phyloP scores from a whole-genome alignment of 257 asterid species.

The Solanum commersonii region DNA sequence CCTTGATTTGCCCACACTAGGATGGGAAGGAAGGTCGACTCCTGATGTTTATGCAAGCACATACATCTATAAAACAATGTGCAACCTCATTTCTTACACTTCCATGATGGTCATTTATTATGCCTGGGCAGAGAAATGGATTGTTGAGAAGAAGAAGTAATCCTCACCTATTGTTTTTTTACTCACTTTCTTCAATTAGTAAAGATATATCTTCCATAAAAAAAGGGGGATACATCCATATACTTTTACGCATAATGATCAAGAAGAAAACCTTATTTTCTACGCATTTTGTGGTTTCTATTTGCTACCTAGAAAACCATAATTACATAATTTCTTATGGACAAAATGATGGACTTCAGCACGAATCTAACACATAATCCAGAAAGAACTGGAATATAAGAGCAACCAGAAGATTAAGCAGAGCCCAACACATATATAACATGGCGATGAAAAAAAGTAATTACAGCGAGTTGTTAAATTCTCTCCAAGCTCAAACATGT shows the following conservation, averaged over 20 bases:
- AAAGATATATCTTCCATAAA: neutral
- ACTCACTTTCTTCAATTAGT: neutral
- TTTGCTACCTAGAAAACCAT: neutral
- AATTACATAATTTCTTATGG: neutral
- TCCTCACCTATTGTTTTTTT: neutral
- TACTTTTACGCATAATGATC: neutral
- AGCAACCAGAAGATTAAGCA: neutral
- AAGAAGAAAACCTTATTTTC: neutral
- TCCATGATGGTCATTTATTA: neutral
- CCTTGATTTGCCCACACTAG: neutral
- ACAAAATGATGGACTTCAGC: neutral
- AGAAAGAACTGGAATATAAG: neutral
- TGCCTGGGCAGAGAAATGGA: neutral
- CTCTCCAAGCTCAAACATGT: slow-evolving; percentile 50
- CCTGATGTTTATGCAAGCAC: neutral
- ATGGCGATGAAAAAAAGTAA: slow-evolving; percentile 15
- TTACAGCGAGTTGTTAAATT: slow-evolving; percentile 56
- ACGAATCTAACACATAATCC: neutral
- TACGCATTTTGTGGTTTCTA: neutral
- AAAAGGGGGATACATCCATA: neutral
- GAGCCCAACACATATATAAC: slow-evolving; percentile 5
- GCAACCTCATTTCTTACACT: neutral
- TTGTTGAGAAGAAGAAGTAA: neutral
- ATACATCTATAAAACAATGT: neutral
- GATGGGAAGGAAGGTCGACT: neutral